phyloP scores from a whole-genome alignment of 768 basidiomycete species.

The Suillus lakei region DNA sequence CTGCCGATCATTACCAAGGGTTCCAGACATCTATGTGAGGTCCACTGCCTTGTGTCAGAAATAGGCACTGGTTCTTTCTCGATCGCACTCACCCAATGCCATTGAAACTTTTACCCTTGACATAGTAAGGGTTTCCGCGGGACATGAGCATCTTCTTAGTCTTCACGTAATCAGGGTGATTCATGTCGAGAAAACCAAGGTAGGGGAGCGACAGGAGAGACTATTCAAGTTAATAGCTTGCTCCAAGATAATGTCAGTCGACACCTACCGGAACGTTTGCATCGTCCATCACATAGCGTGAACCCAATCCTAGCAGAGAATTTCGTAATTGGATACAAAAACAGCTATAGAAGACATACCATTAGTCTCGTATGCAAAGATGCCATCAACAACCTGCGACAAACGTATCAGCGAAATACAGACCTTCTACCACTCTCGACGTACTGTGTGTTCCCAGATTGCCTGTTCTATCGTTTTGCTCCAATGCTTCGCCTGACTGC shows the following conservation, averaged over 20 bases:
- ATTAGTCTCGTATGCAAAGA: slow-evolving; percentile 82
- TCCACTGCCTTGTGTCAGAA: slow-evolving; percentile 48
- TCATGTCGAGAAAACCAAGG: slow-evolving; percentile 72
- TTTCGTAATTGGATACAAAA: background rate
- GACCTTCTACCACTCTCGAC: slow-evolving; percentile 15
- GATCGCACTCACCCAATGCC: slow-evolving; percentile 64
- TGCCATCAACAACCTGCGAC: slow-evolving; percentile 59
- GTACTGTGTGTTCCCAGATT: slow-evolving; percentile 65
- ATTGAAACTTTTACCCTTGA: slow-evolving; percentile 63
- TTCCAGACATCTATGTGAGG: slow-evolving; percentile 76
- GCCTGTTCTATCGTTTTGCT: slow-evolving; percentile 62
- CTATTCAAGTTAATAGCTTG: slow-evolving; percentile 36
- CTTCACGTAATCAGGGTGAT: slow-evolving; percentile 61
- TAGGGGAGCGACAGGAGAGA: slow-evolving; percentile 81
- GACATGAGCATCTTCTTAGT: slow-evolving; percentile 69
- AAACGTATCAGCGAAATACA: slow-evolving; percentile 1
- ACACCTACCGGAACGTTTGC: slow-evolving; percentile 77
- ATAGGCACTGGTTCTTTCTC: background rate
- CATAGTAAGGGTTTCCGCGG: slow-evolving; percentile 69
- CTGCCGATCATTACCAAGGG: slow-evolving; percentile 54
- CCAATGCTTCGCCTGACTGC: slow-evolving; percentile 57
- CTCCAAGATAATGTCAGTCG: background rate
- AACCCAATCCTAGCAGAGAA: slow-evolving; percentile 56
- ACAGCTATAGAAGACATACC: slow-evolving; percentile 40
- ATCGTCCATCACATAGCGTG: slow-evolving; percentile 82